These are phyloP conservation scores for Talaromyces sp. DNA, from an alignment of 2,329 filamentous ascomycete species.

Conservation along the genomic window DNA sequence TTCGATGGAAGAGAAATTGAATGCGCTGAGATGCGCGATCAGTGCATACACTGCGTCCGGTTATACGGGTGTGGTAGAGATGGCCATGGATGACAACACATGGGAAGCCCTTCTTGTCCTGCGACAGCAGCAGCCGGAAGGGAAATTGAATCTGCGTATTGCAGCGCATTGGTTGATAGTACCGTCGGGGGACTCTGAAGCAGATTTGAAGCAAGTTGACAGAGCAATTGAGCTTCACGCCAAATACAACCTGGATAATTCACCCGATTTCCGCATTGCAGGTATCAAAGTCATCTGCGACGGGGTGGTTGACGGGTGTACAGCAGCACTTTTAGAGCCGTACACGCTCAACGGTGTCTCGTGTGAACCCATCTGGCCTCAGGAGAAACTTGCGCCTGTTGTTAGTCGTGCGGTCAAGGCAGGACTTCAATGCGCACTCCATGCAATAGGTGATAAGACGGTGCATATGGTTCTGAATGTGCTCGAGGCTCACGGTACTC, in stretches of 20 bases:
- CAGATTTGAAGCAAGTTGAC: conserved; percentile 41
- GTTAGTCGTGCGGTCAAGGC: conserved; percentile 41
- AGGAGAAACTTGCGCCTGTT: conserved; percentile 38
- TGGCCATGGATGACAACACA: conserved; percentile 49
- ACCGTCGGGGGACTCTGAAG: conserved; percentile 35
- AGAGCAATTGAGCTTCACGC: conserved; percentile 40
- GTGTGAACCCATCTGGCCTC: conserved; percentile 46
- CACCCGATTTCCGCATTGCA: conserved; percentile 41
- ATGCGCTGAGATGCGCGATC: conserved; percentile 38
- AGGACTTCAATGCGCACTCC: conserved; percentile 46
- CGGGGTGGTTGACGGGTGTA: conserved; percentile 49
- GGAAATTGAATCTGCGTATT: conserved; percentile 39
- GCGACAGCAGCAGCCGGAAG: conserved; percentile 24
- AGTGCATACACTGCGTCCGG: conserved; percentile 42
- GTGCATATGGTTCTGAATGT: conserved; percentile 44
- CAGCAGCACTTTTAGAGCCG: conserved; percentile 45
- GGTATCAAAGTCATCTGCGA: conserved; percentile 50
- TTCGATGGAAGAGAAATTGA: conserved; percentile 40
- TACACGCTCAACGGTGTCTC: conserved; percentile 39
- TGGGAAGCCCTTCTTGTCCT: conserved; percentile 44
- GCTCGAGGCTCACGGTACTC: conserved; percentile 37
- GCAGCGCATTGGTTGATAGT: conserved; percentile 48
- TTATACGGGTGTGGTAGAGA: conserved; percentile 47
- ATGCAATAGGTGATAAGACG: conserved; percentile 49
- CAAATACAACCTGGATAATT: conserved; percentile 36